These are phyloP conservation scores for Syncephalastrum contaminatum DNA, from an alignment of 371 early-diverging fungal species.

Conservation along the genomic window DNA sequence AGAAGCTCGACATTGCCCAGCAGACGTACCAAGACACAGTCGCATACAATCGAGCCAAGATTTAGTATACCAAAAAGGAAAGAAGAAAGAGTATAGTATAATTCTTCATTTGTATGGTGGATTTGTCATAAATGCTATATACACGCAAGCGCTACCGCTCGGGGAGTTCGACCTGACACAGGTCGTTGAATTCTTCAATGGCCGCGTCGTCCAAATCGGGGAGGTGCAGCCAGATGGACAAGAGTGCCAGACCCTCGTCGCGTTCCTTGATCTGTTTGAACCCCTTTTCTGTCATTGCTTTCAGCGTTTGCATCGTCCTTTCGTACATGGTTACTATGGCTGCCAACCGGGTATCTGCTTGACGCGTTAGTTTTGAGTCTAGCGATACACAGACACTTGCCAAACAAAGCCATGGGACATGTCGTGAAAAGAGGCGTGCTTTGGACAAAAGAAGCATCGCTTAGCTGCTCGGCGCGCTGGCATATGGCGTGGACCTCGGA, in stretches of 20 bases:
- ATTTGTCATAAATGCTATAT: background rate
- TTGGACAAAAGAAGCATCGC: constrained; percentile 18
- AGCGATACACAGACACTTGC: constrained; percentile 14
- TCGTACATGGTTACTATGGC: constrained; percentile 33
- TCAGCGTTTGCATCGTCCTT: constrained; percentile 24
- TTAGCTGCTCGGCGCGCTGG: constrained; percentile 11
- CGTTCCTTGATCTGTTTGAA: constrained; percentile 19
- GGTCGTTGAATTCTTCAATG: constrained; percentile 33
- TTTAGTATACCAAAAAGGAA: too few species aligned
- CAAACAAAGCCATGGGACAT: constrained; percentile 31
- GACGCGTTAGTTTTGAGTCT: too few species aligned
- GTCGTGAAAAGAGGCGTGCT: constrained; percentile 29
- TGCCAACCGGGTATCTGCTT: constrained; percentile 3
- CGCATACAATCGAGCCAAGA: constrained; percentile 11
- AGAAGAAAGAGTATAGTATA: too few species aligned
- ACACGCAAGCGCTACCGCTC: background rate
- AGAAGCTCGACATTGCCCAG: constrained; percentile 18
- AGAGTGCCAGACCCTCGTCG: constrained; percentile 35
- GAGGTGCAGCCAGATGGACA: constrained; percentile 46
- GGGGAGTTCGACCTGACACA: constrained; percentile 23
- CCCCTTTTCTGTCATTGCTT: constrained; percentile 21
- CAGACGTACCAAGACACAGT: constrained; percentile 29
- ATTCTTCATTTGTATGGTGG: too few species aligned
- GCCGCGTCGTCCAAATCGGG: constrained; percentile 24
- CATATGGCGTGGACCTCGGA: constrained; percentile 21